Evolutionary conservation across 2,329 filamentous ascomycete species (phyloP), one percentile per base, ranked within the genome.

Genomic region (Pseudocercospora fijiensis): DNA sequence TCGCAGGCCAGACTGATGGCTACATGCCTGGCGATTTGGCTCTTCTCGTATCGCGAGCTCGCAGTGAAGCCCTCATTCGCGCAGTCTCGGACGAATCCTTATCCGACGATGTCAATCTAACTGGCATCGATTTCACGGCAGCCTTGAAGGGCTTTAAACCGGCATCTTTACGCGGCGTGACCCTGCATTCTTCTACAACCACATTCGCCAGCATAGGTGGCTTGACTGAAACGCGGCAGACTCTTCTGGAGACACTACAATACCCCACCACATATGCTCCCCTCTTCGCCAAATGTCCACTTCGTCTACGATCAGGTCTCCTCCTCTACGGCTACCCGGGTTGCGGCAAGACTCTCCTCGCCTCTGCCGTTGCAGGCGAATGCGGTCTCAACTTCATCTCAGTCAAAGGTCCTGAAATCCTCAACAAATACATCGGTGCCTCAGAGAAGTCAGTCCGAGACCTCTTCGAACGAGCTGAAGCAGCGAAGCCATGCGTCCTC

Each of bases 371-470:
- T n/a, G 95, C 96, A 11, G 94, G 94, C 61, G 95, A 99, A 79
- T 98, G 94, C 73, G 94, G 94, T 0, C 87, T 99, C 65, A 99
- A 99, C 78, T 99, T 99, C 78, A 99, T 99, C 77, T 93, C 89
- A 45, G 95, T 99, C 73, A 99, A 99, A 79, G 95, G 95, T 0
- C 95, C 95, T 0, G 96, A 99, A 77, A 98, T 99, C 64, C 80
- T 99, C 60, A 99, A 99, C 83, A 99, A 99, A 79, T 99, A 99
- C 77, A 99, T 99, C 64, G 95, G 95, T 74, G 95, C 95, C 0
- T 96, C 91, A 27, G 95, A 99, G 74, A 99, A 99, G 82, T 92
- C 88, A 65, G 93, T 99, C 6, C 88, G 96, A 47, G 95, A 99
- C 76, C 83, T 99, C 0, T 99, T 99, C 73, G 94, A 96, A 75